These are phyloP conservation scores for Termitomyces heimii DNA, from an alignment of 768 basidiomycete species.

Conservation along the genomic window DNA sequence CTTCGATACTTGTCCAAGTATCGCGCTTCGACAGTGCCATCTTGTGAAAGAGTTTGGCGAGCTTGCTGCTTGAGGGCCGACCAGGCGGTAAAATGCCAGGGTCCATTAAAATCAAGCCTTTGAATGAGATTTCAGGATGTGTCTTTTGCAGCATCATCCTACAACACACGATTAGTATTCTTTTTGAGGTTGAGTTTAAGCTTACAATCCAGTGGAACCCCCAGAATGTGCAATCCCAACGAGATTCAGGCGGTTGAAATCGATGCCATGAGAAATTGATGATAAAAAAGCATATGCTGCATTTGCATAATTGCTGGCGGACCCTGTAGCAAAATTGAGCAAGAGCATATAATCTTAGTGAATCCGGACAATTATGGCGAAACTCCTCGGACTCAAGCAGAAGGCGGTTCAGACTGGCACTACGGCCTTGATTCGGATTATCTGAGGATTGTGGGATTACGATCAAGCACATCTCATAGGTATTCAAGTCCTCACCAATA, in stretches of 20 bases:
- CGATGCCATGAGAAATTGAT: constrained; percentile 1
- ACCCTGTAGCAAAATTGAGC: background rate
- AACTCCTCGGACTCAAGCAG: background rate
- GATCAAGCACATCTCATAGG: background rate
- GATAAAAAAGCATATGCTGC: constrained; percentile 4
- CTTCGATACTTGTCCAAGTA: constrained; percentile 1
- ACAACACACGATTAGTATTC: background rate
- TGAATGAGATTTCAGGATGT: constrained; percentile 1
- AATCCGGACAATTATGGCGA: background rate
- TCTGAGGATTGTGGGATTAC: background rate
- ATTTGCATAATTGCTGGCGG: constrained; percentile 2
- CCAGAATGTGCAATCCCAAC: constrained; percentile 4
- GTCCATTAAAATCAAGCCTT: constrained; percentile 2
- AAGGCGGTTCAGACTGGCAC: background rate
- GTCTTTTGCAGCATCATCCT: background rate
- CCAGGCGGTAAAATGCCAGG: constrained; percentile 2
- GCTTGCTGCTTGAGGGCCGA: background rate
- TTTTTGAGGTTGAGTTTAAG: background rate
- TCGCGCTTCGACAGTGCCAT: constrained; percentile 5
- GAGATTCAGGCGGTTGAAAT: constrained; percentile 1
- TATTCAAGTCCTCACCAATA: background rate
- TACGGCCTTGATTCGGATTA: constrained; percentile 7
- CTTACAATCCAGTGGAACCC: constrained; percentile 6
- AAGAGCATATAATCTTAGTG: background rate
- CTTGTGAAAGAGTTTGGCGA: background rate